Conservation (phyloP, 202 grass and related monocot species). For the Zoysia matrella region DNA sequence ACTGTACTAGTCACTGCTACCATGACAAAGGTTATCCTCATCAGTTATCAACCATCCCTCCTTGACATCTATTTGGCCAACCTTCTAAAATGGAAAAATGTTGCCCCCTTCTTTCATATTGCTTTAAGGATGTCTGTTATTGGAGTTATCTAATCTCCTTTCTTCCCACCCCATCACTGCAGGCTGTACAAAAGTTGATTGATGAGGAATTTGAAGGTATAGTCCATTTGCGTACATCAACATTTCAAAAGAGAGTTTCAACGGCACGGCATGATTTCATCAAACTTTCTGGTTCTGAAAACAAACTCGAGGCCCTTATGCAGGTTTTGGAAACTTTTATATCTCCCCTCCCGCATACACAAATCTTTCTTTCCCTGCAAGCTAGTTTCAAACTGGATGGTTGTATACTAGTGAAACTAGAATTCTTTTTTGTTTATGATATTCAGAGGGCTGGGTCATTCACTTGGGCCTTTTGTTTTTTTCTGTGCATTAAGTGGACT, state of each 20-base stretch:
- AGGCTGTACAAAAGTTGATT: conserved; percentile 90
- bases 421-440: background rate
- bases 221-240: conserved; percentile 83
- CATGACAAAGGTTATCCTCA: conserved; percentile 74
- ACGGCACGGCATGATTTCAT: conserved; percentile 96
- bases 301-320: conserved; percentile 95
- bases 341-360: background rate
- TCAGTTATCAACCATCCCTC: conserved; percentile 3
- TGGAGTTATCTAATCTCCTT: conserved; percentile 16
- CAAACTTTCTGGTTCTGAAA: conserved; percentile 86
- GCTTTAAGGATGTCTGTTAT: background rate
- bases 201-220: conserved; percentile 98
- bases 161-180: conserved; percentile 33
- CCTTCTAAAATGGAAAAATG: background rate
- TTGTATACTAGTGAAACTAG: background rate
- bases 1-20: conserved; percentile 92
- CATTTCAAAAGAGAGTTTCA: conserved; percentile 95
- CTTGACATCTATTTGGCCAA: background rate
- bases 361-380: background rate
- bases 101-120: conserved; percentile 4
- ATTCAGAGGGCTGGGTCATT: background rate
- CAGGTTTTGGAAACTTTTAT: conserved; percentile 64
- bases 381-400: conserved; percentile 21
- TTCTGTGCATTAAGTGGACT: background rate
- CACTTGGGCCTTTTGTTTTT: background rate